Percentiles rank a stretch among this genome's conserved stretches.
Conservation (phyloP, 2,329 filamentous ascomycete genomes). For the Venturia carpophila region DNA sequence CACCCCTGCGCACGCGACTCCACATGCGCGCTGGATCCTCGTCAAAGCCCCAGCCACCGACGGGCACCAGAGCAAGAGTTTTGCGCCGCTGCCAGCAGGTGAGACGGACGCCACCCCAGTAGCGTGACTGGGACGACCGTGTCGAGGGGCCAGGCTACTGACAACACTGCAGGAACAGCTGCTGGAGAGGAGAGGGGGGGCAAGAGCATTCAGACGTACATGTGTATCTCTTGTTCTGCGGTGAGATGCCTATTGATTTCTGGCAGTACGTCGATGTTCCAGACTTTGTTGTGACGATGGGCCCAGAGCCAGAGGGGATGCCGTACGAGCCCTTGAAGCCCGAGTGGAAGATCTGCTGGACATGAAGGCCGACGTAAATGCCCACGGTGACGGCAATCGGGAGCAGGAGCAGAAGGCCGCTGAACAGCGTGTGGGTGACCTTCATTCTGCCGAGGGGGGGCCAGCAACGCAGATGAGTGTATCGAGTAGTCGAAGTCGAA, state of each 20-base stretch:
- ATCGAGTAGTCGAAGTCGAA: not conserved
- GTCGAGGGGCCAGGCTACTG: conserved; percentile 26
- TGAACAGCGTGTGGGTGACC: conserved; percentile 16
- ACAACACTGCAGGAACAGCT: conserved; percentile 10
- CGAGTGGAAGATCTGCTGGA: conserved; percentile 18
- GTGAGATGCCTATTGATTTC: conserved; percentile 40
- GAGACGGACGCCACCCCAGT: conserved; percentile 1
- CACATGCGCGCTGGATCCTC: not conserved
- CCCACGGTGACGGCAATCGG: conserved; percentile 19
- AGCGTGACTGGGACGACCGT: conserved; percentile 41
- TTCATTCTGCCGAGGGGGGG: not conserved
- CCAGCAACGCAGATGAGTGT: not conserved
- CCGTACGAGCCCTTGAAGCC: conserved; percentile 12
- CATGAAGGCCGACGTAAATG: conserved; percentile 19
- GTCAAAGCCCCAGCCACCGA: not conserved
- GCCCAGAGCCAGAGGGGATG: conserved; percentile 12
- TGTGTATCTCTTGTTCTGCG: conserved; percentile 22
- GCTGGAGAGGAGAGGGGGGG: too few species aligned
- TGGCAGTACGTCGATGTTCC: conserved; percentile 34
- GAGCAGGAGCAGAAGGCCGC: conserved; percentile 15
- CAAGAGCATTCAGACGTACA: conserved; percentile 10
- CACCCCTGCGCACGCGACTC: not conserved
- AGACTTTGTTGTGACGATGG: conserved; percentile 12
- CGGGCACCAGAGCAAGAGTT: not conserved
- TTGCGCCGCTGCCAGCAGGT: not conserved